Evolutionary conservation across 331 rosid species (phyloP), one percentile per base, ranked within the genome.

Genomic region (Cydonia oblonga): DNA sequence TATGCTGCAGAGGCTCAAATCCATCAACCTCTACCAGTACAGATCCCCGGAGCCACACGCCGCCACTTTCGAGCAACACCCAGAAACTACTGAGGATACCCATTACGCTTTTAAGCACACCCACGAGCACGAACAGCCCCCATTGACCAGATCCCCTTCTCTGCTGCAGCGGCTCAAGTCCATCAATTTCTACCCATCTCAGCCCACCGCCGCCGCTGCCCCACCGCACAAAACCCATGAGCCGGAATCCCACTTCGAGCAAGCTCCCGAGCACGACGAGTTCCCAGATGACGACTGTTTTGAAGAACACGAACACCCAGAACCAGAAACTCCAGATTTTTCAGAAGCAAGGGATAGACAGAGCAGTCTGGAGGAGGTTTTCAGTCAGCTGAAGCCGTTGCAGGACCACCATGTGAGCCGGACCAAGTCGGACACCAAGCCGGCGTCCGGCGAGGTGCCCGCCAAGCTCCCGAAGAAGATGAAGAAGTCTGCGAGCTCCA

Each of bases 401-500:
- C 80, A 80, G 22, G 86, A 86, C 11, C 83, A 30, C 74, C 86
- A 76, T 35, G 82, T 87, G 54, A n/a, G 0, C 15, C 42, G 96
- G 64, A 72, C 84, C 5, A 78, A 32, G 24, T 91, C 96, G 12
- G 98, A 91, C 81, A 84, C 97, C 1, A 79, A 72, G 68, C 92
- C 97, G 16, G 77, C 81, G 0, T 75, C 96, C 7, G 91, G 91
- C 0, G 92, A 86, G 75, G 68, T 84, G 0, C 93, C 89, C 22
- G 60, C 24, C 56, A 87, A 73, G 95, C 85, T 84, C 0, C 14
- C 93, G 49, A 80, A 23, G 86, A 95, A 86, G 89, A 88, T 91
- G 93, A 89, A 79, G 84, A 91, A 91, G 70, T 91, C 98, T 19
- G 96, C 95, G 16, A 93, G 92, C 66, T 64, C 81, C 5, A 89